These are phyloP conservation scores for Lineolata rhizophorae DNA, from an alignment of 495 filamentous ascomycete species.

Conservation along the genomic window DNA sequence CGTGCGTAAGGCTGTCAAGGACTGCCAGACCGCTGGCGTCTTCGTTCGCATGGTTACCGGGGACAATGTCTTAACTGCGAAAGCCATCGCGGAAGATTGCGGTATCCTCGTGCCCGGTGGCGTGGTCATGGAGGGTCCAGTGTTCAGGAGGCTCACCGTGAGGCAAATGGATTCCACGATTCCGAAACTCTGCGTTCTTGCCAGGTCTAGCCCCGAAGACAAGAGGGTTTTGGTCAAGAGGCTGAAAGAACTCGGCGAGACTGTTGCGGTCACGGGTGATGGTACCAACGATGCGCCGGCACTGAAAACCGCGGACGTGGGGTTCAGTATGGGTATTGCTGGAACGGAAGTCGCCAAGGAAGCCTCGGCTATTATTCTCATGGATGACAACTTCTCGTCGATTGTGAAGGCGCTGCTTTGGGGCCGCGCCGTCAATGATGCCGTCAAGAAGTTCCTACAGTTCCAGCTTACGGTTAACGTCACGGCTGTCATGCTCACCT, in stretches of 20 bases:
- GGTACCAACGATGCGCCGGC: conserved; percentile 85
- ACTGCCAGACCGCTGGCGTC: conserved; percentile 59
- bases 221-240: conserved; percentile 61
- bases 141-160: conserved; percentile 47
- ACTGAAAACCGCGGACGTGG: conserved; percentile 69
- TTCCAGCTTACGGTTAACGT: conserved; percentile 90
- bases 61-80: conserved; percentile 69
- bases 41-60: conserved; percentile 83
- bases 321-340: conserved; percentile 80
- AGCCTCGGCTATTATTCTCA: conserved; percentile 79
- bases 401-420: conserved; percentile 77
- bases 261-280: conserved; percentile 83
- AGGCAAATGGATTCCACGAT: conserved; percentile 47
- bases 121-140: conserved; percentile 62
- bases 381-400: conserved; percentile 85
- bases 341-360: conserved; percentile 88
- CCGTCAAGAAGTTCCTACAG: conserved; percentile 80
- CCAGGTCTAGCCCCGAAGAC: conserved; percentile 66
- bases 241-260: conserved; percentile 69
- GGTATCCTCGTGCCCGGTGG: conserved; percentile 59
- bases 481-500: conserved; percentile 66
- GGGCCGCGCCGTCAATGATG: conserved; percentile 76
- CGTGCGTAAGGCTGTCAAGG: conserved; percentile 52
- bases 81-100: conserved; percentile 65
- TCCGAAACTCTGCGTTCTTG: conserved; percentile 62